phyloP scores from a whole-genome alignment of 1,139 yeast species.

The Kluyveromyces sp. region DNA sequence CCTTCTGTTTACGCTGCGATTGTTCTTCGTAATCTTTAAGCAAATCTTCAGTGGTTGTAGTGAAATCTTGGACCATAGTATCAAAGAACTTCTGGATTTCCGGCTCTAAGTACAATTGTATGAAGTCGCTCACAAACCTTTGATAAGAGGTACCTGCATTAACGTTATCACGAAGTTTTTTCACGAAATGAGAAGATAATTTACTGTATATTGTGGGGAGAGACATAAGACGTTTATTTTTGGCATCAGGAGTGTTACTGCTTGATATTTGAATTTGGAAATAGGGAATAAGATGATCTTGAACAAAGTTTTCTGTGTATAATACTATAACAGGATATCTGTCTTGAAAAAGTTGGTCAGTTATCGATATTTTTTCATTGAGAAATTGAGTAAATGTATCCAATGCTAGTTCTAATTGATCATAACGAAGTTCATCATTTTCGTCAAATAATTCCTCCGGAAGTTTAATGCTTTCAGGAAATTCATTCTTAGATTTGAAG shows the following conservation, averaged over 20 bases:
- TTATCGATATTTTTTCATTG: conserved; percentile 29
- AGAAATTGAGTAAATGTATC: conserved; percentile 17
- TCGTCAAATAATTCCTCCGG: conserved; percentile 25
- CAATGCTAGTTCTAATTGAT: conserved; percentile 17
- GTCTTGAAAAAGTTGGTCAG: conserved; percentile 30
- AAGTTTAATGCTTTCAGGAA: conserved; percentile 31
- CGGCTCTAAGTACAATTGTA: conserved; percentile 33
- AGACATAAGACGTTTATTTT: conserved; percentile 12
- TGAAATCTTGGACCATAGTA: conserved; percentile 33
- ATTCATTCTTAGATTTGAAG: conserved; percentile 40
- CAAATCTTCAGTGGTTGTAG: conserved; percentile 24
- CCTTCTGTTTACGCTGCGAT: conserved; percentile 24
- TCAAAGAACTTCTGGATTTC: conserved; percentile 35
- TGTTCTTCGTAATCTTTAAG: conserved; percentile 32
- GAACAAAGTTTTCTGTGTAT: conserved; percentile 40
- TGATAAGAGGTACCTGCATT: conserved; percentile 30
- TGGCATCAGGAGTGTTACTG: conserved; percentile 11
- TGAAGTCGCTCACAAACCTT: conserved; percentile 23
- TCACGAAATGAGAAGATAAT: conserved; percentile 22
- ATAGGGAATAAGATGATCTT: conserved; percentile 39
- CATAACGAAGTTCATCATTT: conserved; percentile 27
- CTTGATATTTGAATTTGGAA: conserved; percentile 16
- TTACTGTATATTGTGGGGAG: conserved; percentile 27
- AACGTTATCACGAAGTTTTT: conserved; percentile 21
- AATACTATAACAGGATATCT: conserved; percentile 31